Evolutionary conservation across 768 basidiomycete genomes (phyloP).

Genomic region (Macrolepiota albuminosa): DNA sequence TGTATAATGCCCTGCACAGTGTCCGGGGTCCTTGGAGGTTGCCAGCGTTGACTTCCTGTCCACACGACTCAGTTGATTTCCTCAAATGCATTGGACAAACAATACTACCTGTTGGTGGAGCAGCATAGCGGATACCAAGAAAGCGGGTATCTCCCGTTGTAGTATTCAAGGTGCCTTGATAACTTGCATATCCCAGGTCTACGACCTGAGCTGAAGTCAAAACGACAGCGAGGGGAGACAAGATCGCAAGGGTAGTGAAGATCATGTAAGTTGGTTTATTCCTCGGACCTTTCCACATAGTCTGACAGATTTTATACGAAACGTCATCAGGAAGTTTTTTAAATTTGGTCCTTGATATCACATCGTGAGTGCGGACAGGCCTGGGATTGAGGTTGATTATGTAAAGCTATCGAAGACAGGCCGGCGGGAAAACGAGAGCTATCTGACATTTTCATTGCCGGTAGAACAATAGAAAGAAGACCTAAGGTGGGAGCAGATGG

Average conservation of each 20-base stretch:
- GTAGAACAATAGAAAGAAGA: neutral
- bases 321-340: neutral
- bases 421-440: neutral
- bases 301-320: neutral
- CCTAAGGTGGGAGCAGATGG: neutral
- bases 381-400: too few species aligned
- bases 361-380: too few species aligned
- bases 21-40: constrained; percentile 26
- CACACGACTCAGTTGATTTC: neutral
- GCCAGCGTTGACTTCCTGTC: constrained; percentile 30
- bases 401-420: neutral
- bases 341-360: neutral
- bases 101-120: constrained; percentile 37
- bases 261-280: neutral
- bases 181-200: constrained; percentile 41
- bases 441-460: neutral
- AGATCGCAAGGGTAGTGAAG: neutral
- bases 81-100: neutral
- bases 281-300: too few species aligned
- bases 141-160: constrained; percentile 31
- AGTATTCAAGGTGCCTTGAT: constrained; percentile 33
- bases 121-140: constrained; percentile 45
- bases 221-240: neutral
- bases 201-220: constrained; percentile 21
- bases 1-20: constrained; percentile 22